These are phyloP conservation scores for Coleophoma crateriformis DNA, from an alignment of 2,329 filamentous ascomycete species.

Conservation along the genomic window DNA sequence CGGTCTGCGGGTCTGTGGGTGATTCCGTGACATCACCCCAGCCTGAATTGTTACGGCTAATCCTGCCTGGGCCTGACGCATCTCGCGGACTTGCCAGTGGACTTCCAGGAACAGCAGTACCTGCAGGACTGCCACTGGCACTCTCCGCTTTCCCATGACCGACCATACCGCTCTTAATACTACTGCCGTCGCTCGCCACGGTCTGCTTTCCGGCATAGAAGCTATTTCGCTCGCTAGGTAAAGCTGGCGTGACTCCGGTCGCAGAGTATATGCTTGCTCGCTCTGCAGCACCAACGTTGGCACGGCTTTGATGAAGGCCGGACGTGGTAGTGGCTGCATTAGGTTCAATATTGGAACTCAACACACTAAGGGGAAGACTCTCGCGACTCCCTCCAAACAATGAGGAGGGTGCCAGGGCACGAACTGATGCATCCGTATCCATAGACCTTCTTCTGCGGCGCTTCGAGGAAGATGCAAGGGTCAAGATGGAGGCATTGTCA, in stretches of 20 bases:
- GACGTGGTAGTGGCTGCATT: constrained; percentile 40
- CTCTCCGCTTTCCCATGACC: constrained; percentile 80
- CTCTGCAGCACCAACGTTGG: constrained; percentile 43
- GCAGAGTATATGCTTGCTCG: constrained; percentile 79
- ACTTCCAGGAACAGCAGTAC: constrained; percentile 43
- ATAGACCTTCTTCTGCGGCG: constrained; percentile 71
- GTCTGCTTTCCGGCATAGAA: constrained; percentile 59
- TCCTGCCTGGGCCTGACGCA: constrained; percentile 14
- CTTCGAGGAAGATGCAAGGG: constrained; percentile 77
- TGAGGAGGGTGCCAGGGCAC: constrained; percentile 76
- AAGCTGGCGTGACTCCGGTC: constrained; percentile 59
- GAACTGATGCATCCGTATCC: constrained; percentile 81
- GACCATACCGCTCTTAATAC: constrained; percentile 69
- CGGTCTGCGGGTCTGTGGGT: constrained; percentile 6
- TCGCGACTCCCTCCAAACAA: constrained; percentile 79
- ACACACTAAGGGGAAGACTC: constrained; percentile 70
- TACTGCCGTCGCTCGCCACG: constrained; percentile 61
- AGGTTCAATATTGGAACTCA: constrained; percentile 64
- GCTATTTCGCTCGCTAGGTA: constrained; percentile 74
- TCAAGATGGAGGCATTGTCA: constrained; percentile 82
- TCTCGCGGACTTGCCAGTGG: constrained; percentile 56
- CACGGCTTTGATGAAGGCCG: constrained; percentile 47
- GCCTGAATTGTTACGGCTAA: constrained; percentile 24
- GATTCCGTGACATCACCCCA: constrained; percentile 9
- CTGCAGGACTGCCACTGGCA: constrained; percentile 68